Evolutionary conservation across 2,329 filamentous ascomycete species (phyloP).

Genomic region (Teratosphaeria nubilosa): DNA sequence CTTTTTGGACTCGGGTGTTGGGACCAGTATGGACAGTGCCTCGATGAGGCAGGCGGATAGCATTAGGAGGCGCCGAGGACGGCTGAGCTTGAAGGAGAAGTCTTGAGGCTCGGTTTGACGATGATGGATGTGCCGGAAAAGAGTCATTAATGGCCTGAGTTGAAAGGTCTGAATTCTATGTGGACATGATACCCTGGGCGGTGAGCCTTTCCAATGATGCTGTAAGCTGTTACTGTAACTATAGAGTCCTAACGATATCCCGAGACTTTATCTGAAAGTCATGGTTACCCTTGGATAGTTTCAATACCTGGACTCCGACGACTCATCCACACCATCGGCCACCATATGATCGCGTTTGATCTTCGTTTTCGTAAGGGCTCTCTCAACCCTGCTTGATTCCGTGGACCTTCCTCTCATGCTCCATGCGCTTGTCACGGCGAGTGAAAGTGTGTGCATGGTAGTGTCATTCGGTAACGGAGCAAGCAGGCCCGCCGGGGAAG

Average conservation of each 20-base stretch:
- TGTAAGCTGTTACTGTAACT: not conserved
- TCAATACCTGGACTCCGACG: not conserved
- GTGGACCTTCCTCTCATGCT: not conserved
- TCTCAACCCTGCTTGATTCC: not conserved
- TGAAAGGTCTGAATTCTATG: not conserved
- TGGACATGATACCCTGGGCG: not conserved
- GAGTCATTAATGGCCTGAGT: not conserved
- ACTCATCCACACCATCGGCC: too few species aligned
- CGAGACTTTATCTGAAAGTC: not conserved
- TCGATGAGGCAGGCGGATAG: slow-evolving; percentile 18
- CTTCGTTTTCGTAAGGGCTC: too few species aligned
- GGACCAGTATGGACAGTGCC: slow-evolving; percentile 39
- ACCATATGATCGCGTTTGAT: too few species aligned
- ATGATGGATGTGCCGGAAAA: not conserved
- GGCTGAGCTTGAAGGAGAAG: slow-evolving; percentile 7
- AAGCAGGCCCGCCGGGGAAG: too few species aligned
- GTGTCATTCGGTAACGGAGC: too few species aligned
- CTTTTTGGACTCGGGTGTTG: slow-evolving; percentile 38
- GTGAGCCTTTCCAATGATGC: not conserved
- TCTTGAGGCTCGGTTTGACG: not conserved
- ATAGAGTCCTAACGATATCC: not conserved
- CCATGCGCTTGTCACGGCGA: not conserved
- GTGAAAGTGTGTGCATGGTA: too few species aligned
- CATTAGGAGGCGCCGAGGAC: slow-evolving; percentile 18
- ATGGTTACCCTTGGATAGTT: not conserved